Conservation (phyloP, 495 filamentous ascomycete genomes). For the Aspergillus panamensis region DNA sequence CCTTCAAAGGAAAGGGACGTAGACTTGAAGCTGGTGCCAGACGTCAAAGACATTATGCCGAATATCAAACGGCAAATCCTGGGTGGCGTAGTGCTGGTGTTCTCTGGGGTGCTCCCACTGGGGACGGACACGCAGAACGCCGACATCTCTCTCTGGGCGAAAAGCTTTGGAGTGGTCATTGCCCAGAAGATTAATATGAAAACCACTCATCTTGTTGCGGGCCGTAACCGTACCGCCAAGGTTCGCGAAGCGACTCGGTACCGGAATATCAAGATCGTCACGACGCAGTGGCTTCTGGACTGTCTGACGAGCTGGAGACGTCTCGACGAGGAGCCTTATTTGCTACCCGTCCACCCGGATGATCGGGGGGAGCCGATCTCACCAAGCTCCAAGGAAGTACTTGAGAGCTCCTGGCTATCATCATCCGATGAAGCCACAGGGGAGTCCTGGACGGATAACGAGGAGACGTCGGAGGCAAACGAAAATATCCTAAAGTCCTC, state of each 20-base stretch:
- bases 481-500: constrained; percentile 43
- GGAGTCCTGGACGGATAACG: constrained; percentile 37
- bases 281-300: constrained; percentile 81
- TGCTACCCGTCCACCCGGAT: constrained; percentile 60
- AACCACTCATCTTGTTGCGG: constrained; percentile 68
- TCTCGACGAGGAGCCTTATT: constrained; percentile 70
- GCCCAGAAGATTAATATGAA: constrained; percentile 52
- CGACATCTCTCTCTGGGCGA: constrained; percentile 80
- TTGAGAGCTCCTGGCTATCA: constrained; percentile 40
- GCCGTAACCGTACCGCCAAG: constrained; percentile 82
- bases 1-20: constrained; percentile 50
- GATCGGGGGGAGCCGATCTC: constrained; percentile 49
- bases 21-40: constrained; percentile 69
- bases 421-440: constrained; percentile 45
- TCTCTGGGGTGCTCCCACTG: constrained; percentile 84
- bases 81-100: constrained; percentile 65
- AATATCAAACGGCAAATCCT: constrained; percentile 71
- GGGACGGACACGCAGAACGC: constrained; percentile 71
- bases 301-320: constrained; percentile 74
- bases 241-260: constrained; percentile 72
- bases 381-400: constrained; percentile 30
- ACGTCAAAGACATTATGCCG: constrained; percentile 79
- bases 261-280: constrained; percentile 81
- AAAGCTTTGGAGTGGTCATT: constrained; percentile 77
- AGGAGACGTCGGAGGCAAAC: constrained; percentile 35